Conservation (phyloP, 2,329 filamentous ascomycete species). For the Orbilia brochopaga region DNA sequence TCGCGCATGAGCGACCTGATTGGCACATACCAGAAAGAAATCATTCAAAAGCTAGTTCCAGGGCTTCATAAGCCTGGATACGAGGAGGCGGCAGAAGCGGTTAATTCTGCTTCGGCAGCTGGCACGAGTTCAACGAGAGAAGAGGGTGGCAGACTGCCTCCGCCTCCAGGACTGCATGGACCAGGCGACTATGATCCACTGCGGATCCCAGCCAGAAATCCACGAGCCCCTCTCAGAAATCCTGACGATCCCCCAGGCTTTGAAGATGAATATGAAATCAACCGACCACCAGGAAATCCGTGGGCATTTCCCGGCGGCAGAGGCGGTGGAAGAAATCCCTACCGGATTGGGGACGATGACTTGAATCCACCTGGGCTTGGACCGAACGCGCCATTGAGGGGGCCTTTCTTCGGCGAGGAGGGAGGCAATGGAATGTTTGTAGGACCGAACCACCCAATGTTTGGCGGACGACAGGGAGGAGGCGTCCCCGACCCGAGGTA, state of each 20-base stretch:
- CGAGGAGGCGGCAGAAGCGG: slow-evolving; percentile 62
- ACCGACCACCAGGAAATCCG: slow-evolving; percentile 67
- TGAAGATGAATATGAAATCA: slow-evolving; percentile 88
- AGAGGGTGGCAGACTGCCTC: slow-evolving; percentile 15
- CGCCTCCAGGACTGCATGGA: slow-evolving; percentile 54
- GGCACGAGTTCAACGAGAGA: slow-evolving; percentile 10
- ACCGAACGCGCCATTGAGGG: slow-evolving; percentile 79
- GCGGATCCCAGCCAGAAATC: slow-evolving; percentile 62
- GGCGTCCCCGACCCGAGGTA: slow-evolving; percentile 34
- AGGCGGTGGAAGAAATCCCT: slow-evolving; percentile 64
- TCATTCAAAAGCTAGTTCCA: slow-evolving; percentile 84
- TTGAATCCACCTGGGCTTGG: slow-evolving; percentile 85
- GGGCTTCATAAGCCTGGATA: slow-evolving; percentile 79
- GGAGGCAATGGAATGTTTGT: slow-evolving; percentile 87
- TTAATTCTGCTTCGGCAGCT: slow-evolving; percentile 26
- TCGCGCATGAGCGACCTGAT: slow-evolving; percentile 73
- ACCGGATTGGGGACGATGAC: slow-evolving; percentile 81
- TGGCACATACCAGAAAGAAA: slow-evolving; percentile 73
- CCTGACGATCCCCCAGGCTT: slow-evolving; percentile 85
- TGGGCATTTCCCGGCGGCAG: slow-evolving; percentile 57
- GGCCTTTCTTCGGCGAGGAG: slow-evolving; percentile 65
- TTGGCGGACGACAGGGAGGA: slow-evolving; percentile 66
- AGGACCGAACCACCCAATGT: slow-evolving; percentile 89
- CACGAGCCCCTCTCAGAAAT: slow-evolving; percentile 62
- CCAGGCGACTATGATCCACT: slow-evolving; percentile 60